Conservation (phyloP, 768 basidiomycete genomes). For the Royoungia palumana region DNA sequence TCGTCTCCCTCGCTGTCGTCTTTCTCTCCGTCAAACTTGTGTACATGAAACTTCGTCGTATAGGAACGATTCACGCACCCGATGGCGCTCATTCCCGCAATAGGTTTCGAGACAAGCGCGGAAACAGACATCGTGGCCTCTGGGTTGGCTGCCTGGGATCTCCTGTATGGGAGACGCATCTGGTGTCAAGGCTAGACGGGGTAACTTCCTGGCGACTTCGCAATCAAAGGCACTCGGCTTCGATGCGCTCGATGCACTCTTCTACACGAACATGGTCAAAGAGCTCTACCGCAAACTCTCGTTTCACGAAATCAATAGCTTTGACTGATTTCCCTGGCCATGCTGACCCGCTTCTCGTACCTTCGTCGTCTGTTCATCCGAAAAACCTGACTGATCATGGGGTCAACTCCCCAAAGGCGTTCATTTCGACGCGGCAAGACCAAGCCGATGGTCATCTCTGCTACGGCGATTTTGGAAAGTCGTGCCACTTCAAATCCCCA, state of each 20-base stretch:
- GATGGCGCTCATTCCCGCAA: background rate
- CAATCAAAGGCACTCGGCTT: slow-evolving; percentile 3
- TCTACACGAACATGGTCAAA: background rate
- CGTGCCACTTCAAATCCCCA: background rate
- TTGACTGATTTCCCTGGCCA: slow-evolving; percentile 8
- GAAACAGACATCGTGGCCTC: slow-evolving; percentile 10
- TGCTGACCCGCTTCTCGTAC: background rate
- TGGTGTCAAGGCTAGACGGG: slow-evolving; percentile 13
- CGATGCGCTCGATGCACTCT: slow-evolving; percentile 4
- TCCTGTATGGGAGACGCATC: slow-evolving; percentile 28
- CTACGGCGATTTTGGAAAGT: slow-evolving; percentile 10
- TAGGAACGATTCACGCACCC: slow-evolving; percentile 22
- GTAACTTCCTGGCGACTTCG: slow-evolving; percentile 2
- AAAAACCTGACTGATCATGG: background rate
- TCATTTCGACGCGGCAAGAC: background rate
- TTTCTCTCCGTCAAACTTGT: slow-evolving; percentile 22
- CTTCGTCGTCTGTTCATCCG: background rate
- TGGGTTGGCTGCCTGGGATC: slow-evolving; percentile 32
- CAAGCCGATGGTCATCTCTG: background rate
- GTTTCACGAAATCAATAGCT: slow-evolving; percentile 6
- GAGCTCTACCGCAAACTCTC: slow-evolving; percentile 4
- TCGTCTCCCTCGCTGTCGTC: slow-evolving; percentile 15
- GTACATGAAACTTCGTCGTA: slow-evolving; percentile 31
- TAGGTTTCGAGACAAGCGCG: slow-evolving; percentile 5
- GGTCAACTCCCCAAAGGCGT: background rate